Base-by-base conservation (phyloP, 169 alveolate species). In the Eimeria brunetti region DNA sequence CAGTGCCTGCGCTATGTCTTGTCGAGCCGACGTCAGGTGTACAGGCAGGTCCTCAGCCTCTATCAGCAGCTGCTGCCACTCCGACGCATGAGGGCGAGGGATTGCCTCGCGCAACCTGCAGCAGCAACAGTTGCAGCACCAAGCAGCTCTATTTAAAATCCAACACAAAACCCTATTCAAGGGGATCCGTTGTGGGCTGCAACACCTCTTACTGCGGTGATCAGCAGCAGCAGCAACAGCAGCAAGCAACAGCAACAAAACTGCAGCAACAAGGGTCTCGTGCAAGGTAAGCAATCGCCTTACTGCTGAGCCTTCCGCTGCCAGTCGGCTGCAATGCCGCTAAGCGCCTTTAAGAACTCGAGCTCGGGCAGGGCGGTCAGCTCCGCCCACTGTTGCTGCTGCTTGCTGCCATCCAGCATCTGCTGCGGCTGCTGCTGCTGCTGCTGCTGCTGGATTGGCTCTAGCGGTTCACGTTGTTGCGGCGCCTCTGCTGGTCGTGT, bases 31-130 rank as follows among this genome's bases (percentile, higher is more conserved):
- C 18, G 89, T 64, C 41, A 92, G 93, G 51, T 76, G 88, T 80
- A 92, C 96, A 30, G 96, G 96, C 73, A 88, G 88, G 92, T 92
- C 96, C 24, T 88, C 96, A 4, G 96, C 96, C 78, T 92, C 96
- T 51, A 62, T 53, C 64, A 92, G 84, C 76, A 92, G 80, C 78
- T 83, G 88, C 53, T 71, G 91, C 96, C 96, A 92, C 64, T 81
- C 93, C 3, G 92, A 60, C 2, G 96, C 96, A 11, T 78, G 80
- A 64, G 96, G 96, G 8, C 89, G 86, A 6, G 96, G 96, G 16
- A 88, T 67, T 33, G 93, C 86, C 33, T 64, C 88, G n/a, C 89
- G 89, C 88, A 92, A 22, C 80, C 96, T 92, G 88, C 56, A 88
- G 86, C 84, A 46, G 56, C 67, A 64, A 58, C 94, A 88, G 24